Base-by-base conservation (phyloP, 78 protist genomes). In the Neovahlkampfia damariscottae region DNA sequence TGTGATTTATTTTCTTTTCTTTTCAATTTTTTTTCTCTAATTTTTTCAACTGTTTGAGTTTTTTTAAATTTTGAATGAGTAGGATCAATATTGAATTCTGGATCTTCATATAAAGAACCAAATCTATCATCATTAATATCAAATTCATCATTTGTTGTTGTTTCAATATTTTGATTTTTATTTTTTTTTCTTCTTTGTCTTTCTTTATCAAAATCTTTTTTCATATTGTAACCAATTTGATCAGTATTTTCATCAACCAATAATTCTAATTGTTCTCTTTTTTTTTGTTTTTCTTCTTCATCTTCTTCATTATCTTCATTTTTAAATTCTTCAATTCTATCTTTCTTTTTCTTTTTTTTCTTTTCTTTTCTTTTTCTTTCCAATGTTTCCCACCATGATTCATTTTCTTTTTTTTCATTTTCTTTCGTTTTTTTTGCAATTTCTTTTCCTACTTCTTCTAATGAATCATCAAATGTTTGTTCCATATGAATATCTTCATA, bases 371-470 rank as follows among this genome's bases (percentile, higher is more conserved):
- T 19, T 19, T 69, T 19, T 10, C 72, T 19, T 10, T 30, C 68
- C 67, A 30, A 19, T 19, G 72, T 69, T 19, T 69, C 72, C 72
- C 72, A 69, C 72, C 67, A 50, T 50, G 62, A 50, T 50, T 50
- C 62, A 50, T 50, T 50, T 19, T 19, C 19, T 19, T 30, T 30
- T 28, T 30, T 30, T 69, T 69, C 72, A 19, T 69, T 69, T 19
- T 69, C 72, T 30, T 30, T 19, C 29, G 19, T 69, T n/a, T 19
- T 30, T 69, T 69, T 69, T 19, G 28, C 72, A 19, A 69, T n/a
- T 19, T n/a, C 19, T n/a, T 69, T 50, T 19, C 34, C 62, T 19
- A 50, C 62, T 50, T 50, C 34, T n/a, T 50, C 62, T 19, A 50
- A 50, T 19, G 19, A n/a, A 19, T 50, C 62, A 19, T 50, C 62